These are phyloP conservation scores for Aureobasidium leucospermi DNA, from an alignment of 2,329 filamentous ascomycete genomes.

Conservation along the genomic window DNA sequence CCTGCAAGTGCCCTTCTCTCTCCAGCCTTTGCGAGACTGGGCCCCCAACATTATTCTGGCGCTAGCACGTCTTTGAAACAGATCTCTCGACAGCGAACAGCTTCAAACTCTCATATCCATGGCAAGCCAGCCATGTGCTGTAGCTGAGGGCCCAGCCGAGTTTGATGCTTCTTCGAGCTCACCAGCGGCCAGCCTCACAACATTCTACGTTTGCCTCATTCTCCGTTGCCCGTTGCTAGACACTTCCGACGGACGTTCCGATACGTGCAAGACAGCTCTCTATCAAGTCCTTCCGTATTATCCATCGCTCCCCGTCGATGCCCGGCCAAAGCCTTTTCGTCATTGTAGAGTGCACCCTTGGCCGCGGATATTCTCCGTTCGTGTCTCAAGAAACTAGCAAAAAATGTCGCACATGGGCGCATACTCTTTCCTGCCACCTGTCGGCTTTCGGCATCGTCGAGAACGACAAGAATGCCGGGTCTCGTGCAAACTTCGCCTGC, in stretches of 20 bases:
- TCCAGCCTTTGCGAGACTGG: constrained; percentile 14
- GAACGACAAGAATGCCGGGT: constrained; percentile 2
- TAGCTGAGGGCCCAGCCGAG: constrained; percentile 8
- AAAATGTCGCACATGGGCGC: constrained; percentile 10
- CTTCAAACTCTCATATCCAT: constrained; percentile 10
- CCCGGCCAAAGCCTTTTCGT: constrained; percentile 3
- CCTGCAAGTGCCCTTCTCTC: constrained; percentile 6
- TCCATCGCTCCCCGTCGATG: neutral
- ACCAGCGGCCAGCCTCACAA: neutral
- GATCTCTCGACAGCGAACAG: constrained; percentile 9
- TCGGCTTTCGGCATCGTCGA: constrained; percentile 13
- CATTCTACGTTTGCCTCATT: constrained; percentile 10
- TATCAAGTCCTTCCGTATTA: neutral
- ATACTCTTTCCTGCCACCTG: constrained; percentile 4
- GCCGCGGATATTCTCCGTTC: constrained; percentile 6
- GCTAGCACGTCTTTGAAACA: constrained; percentile 14
- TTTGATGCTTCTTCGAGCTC: neutral
- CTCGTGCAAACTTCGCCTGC: constrained; percentile 9
- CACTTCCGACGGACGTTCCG: constrained; percentile 8
- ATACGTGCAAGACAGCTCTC: neutral
- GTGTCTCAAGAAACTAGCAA: constrained; percentile 6
- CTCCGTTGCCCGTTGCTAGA: constrained; percentile 9
- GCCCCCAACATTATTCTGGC: constrained; percentile 14
- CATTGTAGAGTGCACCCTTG: constrained; percentile 2
- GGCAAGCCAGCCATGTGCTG: constrained; percentile 10